Conservation (phyloP, 148 eudicot genomes). For the Vaccinium myrtillus region DNA sequence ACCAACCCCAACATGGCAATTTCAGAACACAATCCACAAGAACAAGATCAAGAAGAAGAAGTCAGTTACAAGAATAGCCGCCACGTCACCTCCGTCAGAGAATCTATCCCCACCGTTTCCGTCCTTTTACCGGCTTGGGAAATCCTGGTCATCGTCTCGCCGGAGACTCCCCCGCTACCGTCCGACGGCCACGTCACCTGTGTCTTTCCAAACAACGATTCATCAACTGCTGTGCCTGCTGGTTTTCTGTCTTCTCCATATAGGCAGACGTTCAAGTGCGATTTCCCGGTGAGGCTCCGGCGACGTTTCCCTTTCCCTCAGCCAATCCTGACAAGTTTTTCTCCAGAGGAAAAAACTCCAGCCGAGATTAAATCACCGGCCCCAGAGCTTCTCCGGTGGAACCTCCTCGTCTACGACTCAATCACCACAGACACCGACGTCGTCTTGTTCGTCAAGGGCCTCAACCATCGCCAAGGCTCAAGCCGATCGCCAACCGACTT, state of each 20-base stretch:
- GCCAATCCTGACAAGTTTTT: background rate
- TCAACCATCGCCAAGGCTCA: constrained; percentile 52
- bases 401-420: constrained; percentile 23
- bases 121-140: constrained; percentile 63
- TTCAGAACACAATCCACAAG: constrained; percentile 3
- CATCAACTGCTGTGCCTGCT: constrained; percentile 36
- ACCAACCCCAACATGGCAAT: constrained; percentile 15
- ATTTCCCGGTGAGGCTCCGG: constrained; percentile 34
- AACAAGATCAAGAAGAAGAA: background rate
- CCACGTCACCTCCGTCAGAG: background rate
- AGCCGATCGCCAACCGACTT: constrained; percentile 43
- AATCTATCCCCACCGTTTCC: constrained; percentile 18
- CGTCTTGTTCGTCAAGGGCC: constrained; percentile 60
- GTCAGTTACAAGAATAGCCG: background rate
- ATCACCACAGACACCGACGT: constrained; percentile 51
- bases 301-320: background rate
- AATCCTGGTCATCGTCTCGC: constrained; percentile 40
- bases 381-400: constrained; percentile 44
- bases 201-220: constrained; percentile 30
- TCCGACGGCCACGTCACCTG: constrained; percentile 24
- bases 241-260: constrained; percentile 31
- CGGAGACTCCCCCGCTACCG: constrained; percentile 16
- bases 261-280: constrained; percentile 39
- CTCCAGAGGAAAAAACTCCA: background rate
- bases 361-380: constrained; percentile 4